These are phyloP conservation scores for Termitomyces eurrhizus DNA, from an alignment of 768 basidiomycete genomes.

Conservation along the genomic window DNA sequence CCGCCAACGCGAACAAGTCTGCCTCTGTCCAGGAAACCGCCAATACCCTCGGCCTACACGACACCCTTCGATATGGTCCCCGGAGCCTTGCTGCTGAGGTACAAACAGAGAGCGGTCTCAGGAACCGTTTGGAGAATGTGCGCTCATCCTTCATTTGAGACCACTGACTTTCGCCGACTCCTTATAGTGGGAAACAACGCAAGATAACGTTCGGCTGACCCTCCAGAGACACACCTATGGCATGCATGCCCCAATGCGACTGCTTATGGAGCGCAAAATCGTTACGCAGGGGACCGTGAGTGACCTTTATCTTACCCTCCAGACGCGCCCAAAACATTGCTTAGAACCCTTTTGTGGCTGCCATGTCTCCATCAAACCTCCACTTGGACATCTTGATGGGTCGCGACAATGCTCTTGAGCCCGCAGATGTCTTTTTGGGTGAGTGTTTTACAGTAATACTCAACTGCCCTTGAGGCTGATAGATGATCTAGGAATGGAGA, in stretches of 20 bases:
- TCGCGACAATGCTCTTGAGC: constrained; percentile 78
- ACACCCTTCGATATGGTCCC: constrained; percentile 82
- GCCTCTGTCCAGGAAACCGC: constrained; percentile 67
- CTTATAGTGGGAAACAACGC: constrained; percentile 88
- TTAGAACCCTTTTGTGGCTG: constrained; percentile 67
- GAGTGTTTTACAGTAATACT: constrained; percentile 18
- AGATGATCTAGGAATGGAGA: constrained; percentile 47
- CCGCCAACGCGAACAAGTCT: constrained; percentile 46
- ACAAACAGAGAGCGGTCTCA: constrained; percentile 55
- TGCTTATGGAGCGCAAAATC: constrained; percentile 92
- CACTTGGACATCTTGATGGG: constrained; percentile 94
- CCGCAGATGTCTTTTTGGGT: constrained; percentile 80
- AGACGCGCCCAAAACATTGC: not conserved
- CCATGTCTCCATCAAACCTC: constrained; percentile 66
- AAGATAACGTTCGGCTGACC: constrained; percentile 82
- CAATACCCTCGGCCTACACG: constrained; percentile 80
- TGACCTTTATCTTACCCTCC: constrained; percentile 8
- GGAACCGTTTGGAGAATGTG: constrained; percentile 76
- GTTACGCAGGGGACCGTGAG: constrained; percentile 59
- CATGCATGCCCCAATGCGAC: constrained; percentile 82
- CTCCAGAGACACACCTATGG: constrained; percentile 84
- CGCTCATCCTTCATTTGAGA: constrained; percentile 18
- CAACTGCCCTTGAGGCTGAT: not conserved
- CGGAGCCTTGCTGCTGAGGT: constrained; percentile 76
- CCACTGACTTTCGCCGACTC: not conserved